Conservation (phyloP, 2,329 filamentous ascomycete species). For the Cytospora chrysosperma region DNA sequence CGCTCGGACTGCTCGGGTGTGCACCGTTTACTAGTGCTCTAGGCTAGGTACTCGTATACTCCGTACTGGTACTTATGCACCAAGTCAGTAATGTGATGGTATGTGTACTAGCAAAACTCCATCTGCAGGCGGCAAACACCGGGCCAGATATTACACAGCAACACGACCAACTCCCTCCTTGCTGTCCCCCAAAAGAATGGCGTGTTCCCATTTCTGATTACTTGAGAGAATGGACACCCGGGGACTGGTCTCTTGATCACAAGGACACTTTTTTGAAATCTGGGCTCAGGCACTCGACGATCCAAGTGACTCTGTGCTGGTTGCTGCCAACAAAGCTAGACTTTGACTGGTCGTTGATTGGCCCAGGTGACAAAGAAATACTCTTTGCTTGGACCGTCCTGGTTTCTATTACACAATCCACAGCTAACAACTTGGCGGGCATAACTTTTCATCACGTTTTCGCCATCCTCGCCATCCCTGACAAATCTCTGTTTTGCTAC, state of each 20-base stretch:
- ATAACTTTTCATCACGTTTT: not conserved
- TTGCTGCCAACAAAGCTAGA: slow-evolving; percentile 11
- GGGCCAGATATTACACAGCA: not conserved
- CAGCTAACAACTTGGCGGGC: slow-evolving; percentile 14
- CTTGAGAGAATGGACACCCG: slow-evolving; percentile 1
- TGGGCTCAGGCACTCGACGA: not conserved
- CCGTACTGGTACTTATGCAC: too few species aligned
- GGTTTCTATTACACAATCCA: slow-evolving; percentile 26
- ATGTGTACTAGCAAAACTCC: not conserved
- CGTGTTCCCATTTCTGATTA: not conserved
- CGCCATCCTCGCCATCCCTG: slow-evolving; percentile 11
- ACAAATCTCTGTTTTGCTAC: not conserved
- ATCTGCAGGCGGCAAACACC: not conserved
- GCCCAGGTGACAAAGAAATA: slow-evolving; percentile 25
- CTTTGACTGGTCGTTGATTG: slow-evolving; percentile 7
- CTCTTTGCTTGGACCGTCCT: slow-evolving; percentile 16
- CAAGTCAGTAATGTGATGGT: too few species aligned
- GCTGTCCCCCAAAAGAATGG: slow-evolving; percentile 1
- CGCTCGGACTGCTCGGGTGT: not conserved
- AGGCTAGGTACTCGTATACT: too few species aligned
- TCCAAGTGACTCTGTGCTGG: slow-evolving; percentile 1
- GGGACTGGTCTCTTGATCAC: not conserved
- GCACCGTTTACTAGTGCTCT: not conserved
- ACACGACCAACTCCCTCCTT: not conserved
- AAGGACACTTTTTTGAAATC: not conserved